Evolutionary conservation across 345 rosid species (phyloP).

Genomic region (Melaleuca alternifolia): DNA sequence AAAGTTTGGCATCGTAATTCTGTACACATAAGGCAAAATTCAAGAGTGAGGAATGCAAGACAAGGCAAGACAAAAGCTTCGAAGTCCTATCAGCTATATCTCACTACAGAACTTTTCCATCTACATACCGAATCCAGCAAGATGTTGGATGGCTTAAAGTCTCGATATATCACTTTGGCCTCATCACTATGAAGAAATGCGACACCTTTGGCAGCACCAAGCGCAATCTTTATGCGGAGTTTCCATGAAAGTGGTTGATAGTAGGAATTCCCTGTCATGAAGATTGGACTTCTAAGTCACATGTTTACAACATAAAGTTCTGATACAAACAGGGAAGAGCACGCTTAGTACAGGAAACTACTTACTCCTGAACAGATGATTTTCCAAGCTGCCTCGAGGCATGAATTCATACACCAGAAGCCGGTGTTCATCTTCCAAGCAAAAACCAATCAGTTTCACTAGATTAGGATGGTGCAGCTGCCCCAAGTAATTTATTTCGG

Average conservation of each 20-base stretch:
- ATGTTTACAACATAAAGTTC: background rate
- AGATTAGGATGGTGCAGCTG: conserved; percentile 76
- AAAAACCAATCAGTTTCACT: conserved; percentile 78
- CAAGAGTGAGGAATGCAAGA: background rate
- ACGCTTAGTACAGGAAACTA: background rate
- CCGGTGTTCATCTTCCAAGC: conserved; percentile 91
- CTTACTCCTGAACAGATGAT: conserved; percentile 75
- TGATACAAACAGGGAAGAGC: background rate
- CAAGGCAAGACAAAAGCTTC: background rate
- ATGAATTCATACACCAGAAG: conserved; percentile 91
- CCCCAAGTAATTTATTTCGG: conserved; percentile 86
- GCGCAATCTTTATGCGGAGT: conserved; percentile 71
- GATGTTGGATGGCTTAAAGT: conserved; percentile 80
- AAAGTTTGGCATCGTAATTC: conserved; percentile 36
- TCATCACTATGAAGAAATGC: conserved; percentile 85
- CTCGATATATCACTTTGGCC: conserved; percentile 82
- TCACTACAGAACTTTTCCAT: background rate
- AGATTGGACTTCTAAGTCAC: background rate
- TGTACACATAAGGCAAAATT: background rate
- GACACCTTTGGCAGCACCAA: conserved; percentile 90
- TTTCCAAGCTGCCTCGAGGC: conserved; percentile 91
- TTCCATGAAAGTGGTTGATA: conserved; percentile 82
- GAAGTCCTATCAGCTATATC: background rate
- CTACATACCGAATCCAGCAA: conserved; percentile 60
- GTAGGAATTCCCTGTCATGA: conserved; percentile 35